These are phyloP conservation scores for Salvia sclarea DNA, from an alignment of 305 asterid species.

Conservation along the genomic window DNA sequence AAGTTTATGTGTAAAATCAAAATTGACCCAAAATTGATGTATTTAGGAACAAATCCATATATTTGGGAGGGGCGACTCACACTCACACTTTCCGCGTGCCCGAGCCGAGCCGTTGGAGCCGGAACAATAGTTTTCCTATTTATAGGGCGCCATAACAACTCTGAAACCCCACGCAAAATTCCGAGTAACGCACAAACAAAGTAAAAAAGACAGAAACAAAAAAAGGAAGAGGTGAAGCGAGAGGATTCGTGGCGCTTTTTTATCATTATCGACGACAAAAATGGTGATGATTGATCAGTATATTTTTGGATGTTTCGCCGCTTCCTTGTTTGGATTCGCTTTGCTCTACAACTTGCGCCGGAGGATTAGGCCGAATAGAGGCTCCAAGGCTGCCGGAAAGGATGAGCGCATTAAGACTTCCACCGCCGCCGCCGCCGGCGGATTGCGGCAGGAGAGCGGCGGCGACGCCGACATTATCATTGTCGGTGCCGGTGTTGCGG, in stretches of 20 bases:
- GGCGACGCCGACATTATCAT: slow-evolving; percentile 51
- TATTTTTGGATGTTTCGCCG: slow-evolving; percentile 47
- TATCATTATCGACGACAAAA: slow-evolving; percentile 6
- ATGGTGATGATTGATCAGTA: slow-evolving; percentile 55
- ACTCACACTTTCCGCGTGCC: slow-evolving; percentile 23
- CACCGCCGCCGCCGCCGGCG: slow-evolving; percentile 26
- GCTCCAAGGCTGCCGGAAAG: slow-evolving; percentile 26
- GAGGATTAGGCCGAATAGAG: slow-evolving; percentile 30
- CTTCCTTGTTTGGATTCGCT: slow-evolving; percentile 46
- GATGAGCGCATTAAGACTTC: slow-evolving; percentile 31
- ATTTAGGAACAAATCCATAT: too few relatives aligned
- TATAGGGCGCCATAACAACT: slow-evolving; percentile 29
- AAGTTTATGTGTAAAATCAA: too few relatives aligned
- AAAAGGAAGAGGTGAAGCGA: neutral
- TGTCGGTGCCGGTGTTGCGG: slow-evolving; percentile 86
- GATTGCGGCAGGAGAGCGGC: slow-evolving; percentile 18
- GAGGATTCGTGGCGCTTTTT: slow-evolving; percentile 16
- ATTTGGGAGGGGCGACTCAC: slow-evolving; percentile 8
- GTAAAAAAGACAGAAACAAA: neutral
- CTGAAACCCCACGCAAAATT: slow-evolving; percentile 20
- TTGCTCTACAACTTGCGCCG: slow-evolving; percentile 43
- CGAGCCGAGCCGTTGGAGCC: slow-evolving; percentile 21
- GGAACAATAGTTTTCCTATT: slow-evolving; percentile 12
- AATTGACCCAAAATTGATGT: too few relatives aligned
- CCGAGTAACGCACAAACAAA: neutral